Percentiles rank a stretch among this genome's conserved stretches.
Evolutionary conservation across 1,284 basidiomycete species (phyloP).

Genomic region (Puccinia novopanici): DNA sequence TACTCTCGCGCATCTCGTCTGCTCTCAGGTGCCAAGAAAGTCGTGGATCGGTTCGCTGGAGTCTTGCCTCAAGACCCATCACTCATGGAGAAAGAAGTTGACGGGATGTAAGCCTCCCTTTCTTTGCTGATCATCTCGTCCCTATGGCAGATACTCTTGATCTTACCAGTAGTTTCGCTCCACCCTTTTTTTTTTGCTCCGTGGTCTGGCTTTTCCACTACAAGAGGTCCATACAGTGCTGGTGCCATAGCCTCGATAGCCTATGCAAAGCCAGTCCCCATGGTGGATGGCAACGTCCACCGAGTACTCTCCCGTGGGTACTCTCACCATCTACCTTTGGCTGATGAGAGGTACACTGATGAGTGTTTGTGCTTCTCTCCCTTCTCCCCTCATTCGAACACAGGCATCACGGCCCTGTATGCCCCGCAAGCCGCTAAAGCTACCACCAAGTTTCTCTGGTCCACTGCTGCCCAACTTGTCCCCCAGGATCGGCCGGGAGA

Average conservation of each 20-base stretch:
- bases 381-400: constrained; percentile 68
- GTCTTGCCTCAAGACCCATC: constrained; percentile 76
- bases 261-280: constrained; percentile 77
- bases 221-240: constrained; percentile 60
- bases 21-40: constrained; percentile 75
- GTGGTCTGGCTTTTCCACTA: background rate
- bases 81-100: constrained; percentile 78
- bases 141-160: background rate
- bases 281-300: constrained; percentile 86
- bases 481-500: constrained; percentile 68
- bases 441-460: constrained; percentile 80
- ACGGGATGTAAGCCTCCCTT: constrained; percentile 69
- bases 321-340: too few relatives aligned
- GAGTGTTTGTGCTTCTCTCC: too few relatives aligned
- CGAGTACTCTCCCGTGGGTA: constrained; percentile 53
- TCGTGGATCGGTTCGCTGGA: constrained; percentile 69
- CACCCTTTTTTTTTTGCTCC: background rate
- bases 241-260: constrained; percentile 89
- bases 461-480: constrained; percentile 72
- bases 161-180: background rate
- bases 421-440: constrained; percentile 75
- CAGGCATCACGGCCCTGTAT: constrained; percentile 77
- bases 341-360: background rate
- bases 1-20: constrained; percentile 83
- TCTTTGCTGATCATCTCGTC: background rate